Evolutionary conservation across 257 asterid species (phyloP).

Genomic region (Buddleja alternifolia): DNA sequence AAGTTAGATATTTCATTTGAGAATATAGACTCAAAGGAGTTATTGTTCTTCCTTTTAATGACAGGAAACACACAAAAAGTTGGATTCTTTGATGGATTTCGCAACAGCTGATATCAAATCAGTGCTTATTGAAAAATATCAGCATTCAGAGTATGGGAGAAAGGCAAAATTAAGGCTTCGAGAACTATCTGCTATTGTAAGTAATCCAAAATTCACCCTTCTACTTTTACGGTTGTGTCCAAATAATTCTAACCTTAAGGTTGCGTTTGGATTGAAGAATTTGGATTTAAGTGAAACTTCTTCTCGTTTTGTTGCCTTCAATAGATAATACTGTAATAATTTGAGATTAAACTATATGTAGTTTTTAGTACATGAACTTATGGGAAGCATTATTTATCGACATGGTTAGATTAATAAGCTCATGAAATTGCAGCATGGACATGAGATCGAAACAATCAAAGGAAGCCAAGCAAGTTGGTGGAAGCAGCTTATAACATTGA

Average conservation of each 20-base stretch:
- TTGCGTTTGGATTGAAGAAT: too few relatives aligned
- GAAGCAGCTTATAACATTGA: conserved; percentile 75
- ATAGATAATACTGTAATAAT: too few relatives aligned
- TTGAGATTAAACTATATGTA: background rate
- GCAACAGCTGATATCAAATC: conserved; percentile 76
- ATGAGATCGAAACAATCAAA: conserved; percentile 53
- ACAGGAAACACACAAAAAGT: conserved; percentile 51
- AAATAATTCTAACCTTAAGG: too few relatives aligned
- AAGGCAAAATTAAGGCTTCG: conserved; percentile 51
- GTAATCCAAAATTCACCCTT: conserved; percentile 9
- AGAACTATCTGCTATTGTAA: conserved; percentile 56
- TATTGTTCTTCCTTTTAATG: background rate
- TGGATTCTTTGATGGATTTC: conserved; percentile 67
- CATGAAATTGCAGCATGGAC: conserved; percentile 57
- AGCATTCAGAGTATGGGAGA: conserved; percentile 55
- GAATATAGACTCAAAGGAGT: background rate
- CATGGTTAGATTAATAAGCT: background rate
- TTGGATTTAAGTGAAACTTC: too few relatives aligned
- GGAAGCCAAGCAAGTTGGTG: conserved; percentile 94
- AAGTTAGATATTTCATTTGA: background rate
- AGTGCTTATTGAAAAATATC: conserved; percentile 62
- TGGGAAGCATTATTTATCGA: too few relatives aligned
- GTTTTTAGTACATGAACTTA: background rate
- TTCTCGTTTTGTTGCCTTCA: too few relatives aligned
- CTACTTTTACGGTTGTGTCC: background rate